Evolutionary conservation across 192 early-diverging fungal genomes (phyloP), one percentile per base, ranked within the genome.

Genomic region (Chytriomyces sp.): DNA sequence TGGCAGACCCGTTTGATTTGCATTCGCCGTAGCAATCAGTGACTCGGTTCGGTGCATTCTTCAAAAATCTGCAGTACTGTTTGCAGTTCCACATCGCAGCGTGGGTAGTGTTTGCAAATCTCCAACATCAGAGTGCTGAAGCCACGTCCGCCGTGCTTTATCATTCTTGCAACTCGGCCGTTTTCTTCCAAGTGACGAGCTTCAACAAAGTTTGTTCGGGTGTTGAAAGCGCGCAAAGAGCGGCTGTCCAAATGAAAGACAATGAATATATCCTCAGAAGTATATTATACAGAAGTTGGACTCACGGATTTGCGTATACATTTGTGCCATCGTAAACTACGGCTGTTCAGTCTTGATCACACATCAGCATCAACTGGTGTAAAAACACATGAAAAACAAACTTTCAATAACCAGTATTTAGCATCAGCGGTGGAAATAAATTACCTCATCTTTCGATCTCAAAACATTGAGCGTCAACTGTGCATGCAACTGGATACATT

Each of bases 221-320:
- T 79, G 48, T 79, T 79, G 44, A 80, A 79, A 65, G 78, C 77
- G 7, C 78, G 9, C 20, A 79, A 47, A 18, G 78, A 75, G 11
- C 78, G 79, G n/a, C n/a, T n/a, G n/a, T n/a, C n/a, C n/a, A n/a
- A n/a, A n/a, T n/a, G n/a, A n/a, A n/a, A n/a, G n/a, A n/a, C n/a
- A n/a, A n/a, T n/a, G n/a, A n/a, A n/a, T n/a, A n/a, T n/a, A n/a
- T n/a, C n/a, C n/a, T n/a, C n/a, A n/a, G n/a, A n/a, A n/a, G n/a
- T n/a, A n/a, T n/a, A n/a, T n/a, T n/a, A n/a, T n/a, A n/a, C n/a
- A n/a, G n/a, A n/a, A n/a, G n/a, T n/a, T n/a, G n/a, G n/a, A n/a
- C n/a, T n/a, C n/a, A n/a, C n/a, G 75, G 49, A 67, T 79, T 70
- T n/a, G 78, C 78, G 47, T 79, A 79, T 63, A 79, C 78, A 80